Percentiles rank a stretch among this genome's conserved stretches.
Conservation (phyloP, 2,329 filamentous ascomycete genomes). For the Ophiostoma sp. region DNA sequence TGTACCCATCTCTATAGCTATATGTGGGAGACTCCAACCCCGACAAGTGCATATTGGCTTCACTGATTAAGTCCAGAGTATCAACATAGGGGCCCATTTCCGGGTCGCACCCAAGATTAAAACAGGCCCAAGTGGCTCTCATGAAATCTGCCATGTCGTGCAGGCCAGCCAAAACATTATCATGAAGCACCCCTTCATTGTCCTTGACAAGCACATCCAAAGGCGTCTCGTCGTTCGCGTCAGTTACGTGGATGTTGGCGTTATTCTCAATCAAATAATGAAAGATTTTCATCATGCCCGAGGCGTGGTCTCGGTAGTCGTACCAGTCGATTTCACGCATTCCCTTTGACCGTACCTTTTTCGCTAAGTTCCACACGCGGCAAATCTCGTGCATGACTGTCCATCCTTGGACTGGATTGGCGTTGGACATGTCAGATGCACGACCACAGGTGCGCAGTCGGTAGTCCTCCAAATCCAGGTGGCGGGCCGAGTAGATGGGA, state of each 20-base stretch:
- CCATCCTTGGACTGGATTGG: not conserved
- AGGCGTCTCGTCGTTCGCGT: not conserved
- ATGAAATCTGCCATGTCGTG: not conserved
- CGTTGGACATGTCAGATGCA: not conserved
- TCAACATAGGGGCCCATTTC: not conserved
- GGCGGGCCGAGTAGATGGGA: not conserved
- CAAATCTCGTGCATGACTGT: conserved; percentile 19
- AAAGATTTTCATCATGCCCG: not conserved
- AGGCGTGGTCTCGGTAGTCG: not conserved
- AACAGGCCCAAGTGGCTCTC: not conserved
- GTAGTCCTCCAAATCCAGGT: not conserved
- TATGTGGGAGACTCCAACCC: not conserved
- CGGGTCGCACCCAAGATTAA: not conserved
- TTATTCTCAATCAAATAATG: not conserved
- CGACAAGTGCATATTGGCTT: too few species aligned
- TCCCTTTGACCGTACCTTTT: not conserved
- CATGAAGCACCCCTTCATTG: not conserved
- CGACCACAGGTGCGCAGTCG: not conserved
- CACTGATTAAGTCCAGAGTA: not conserved
- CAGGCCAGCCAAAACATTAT: not conserved
- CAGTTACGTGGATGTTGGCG: not conserved
- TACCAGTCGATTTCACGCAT: not conserved
- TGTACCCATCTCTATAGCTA: not conserved
- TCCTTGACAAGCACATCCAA: not conserved
- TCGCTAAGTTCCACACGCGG: conserved; percentile 16